Percentiles rank a stretch among this genome's conserved stretches.
Evolutionary conservation across 257 asterid genomes (phyloP).

Genomic region (Ballota nigra): DNA sequence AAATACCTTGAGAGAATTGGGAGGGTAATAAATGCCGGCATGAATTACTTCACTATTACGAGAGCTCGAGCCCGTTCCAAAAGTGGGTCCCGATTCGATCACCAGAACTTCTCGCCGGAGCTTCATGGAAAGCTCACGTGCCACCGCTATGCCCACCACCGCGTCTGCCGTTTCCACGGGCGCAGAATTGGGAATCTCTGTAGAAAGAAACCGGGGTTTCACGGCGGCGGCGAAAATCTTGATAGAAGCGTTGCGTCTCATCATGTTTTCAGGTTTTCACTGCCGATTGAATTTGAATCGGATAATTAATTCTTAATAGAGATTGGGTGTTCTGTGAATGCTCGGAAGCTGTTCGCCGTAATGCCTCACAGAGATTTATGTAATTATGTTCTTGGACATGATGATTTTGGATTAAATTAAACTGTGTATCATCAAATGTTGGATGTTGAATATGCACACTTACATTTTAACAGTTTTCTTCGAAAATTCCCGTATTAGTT

Average conservation of each 20-base stretch:
- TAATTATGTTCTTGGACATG: too few species aligned
- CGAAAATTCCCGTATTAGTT: too few species aligned
- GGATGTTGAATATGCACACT: too few species aligned
- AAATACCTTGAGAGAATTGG: conserved; percentile 71
- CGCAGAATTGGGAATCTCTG: conserved; percentile 26
- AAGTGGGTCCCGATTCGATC: conserved; percentile 69
- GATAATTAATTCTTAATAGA: too few species aligned
- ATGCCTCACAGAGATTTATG: too few species aligned
- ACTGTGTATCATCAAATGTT: too few species aligned
- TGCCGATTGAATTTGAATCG: too few species aligned
- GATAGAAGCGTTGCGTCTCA: conserved; percentile 9
- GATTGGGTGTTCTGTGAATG: too few species aligned
- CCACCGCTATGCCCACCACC: conserved; percentile 86
- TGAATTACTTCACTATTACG: conserved; percentile 94
- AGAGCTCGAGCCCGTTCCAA: conserved; percentile 76
- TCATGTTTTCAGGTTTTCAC: background rate
- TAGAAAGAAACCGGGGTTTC: conserved; percentile 20
- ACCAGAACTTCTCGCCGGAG: conserved; percentile 70
- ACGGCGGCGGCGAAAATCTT: conserved; percentile 22
- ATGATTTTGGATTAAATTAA: too few species aligned
- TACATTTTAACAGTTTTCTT: too few species aligned
- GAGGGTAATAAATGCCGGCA: conserved; percentile 84
- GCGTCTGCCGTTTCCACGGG: conserved; percentile 59
- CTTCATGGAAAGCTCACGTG: conserved; percentile 70
- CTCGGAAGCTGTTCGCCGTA: too few species aligned